phyloP scores from a whole-genome alignment of 306 rosid genomes.

The Trifolium dubium region DNA sequence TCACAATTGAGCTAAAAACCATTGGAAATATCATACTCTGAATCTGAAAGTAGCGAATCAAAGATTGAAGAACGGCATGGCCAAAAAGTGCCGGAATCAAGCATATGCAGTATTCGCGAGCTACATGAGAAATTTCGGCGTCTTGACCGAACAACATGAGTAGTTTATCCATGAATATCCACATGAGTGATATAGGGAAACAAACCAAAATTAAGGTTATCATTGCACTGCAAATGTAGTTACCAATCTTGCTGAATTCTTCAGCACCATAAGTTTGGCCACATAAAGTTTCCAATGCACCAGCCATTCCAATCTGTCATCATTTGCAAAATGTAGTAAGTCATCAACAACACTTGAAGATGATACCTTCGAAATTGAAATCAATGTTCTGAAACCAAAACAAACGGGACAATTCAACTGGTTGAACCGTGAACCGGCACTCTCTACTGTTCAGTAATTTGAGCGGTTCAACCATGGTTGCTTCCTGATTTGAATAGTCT shows the following conservation, averaged over 20 bases:
- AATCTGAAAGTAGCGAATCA: slow-evolving; percentile 57
- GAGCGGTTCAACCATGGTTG: neutral
- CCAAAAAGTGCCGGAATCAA: slow-evolving; percentile 65
- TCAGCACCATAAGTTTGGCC: slow-evolving; percentile 69
- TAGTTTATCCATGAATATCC: slow-evolving; percentile 62
- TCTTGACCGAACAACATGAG: slow-evolving; percentile 60
- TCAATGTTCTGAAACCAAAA: neutral
- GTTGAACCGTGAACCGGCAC: neutral
- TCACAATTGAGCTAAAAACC: slow-evolving; percentile 51
- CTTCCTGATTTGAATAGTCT: neutral
- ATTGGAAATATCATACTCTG: slow-evolving; percentile 64
- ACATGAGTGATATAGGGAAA: slow-evolving; percentile 59
- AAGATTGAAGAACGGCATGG: slow-evolving; percentile 55
- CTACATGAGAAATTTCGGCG: slow-evolving; percentile 49
- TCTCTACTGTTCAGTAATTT: neutral
- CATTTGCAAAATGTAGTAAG: slow-evolving; percentile 30
- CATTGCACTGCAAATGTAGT: slow-evolving; percentile 54
- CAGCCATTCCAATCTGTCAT: slow-evolving; percentile 63
- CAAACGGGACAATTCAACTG: neutral
- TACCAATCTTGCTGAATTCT: slow-evolving; percentile 54
- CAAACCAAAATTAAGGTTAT: slow-evolving; percentile 53
- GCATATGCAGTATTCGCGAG: slow-evolving; percentile 49
- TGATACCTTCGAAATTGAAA: no score
- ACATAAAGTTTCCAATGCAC: slow-evolving; percentile 71
- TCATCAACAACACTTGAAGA: neutral